A percentile compares a stretch with the other conserved stretches of the same genome.
These are phyloP conservation scores for Solanum appendiculatum DNA, from an alignment of 257 asterid genomes.

Conservation along the genomic window DNA sequence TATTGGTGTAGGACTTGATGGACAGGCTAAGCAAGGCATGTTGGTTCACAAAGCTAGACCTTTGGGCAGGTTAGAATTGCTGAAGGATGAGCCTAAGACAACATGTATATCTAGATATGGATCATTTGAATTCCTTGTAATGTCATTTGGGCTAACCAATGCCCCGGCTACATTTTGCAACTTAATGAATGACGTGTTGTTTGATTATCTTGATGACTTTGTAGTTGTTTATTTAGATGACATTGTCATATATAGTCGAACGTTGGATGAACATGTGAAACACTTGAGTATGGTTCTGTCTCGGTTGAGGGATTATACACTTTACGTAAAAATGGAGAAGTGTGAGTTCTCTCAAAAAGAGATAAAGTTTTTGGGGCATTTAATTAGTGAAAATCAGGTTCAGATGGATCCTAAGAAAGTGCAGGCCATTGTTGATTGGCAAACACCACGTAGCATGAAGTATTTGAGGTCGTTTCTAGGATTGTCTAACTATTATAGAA, in stretches of 20 bases:
- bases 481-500: neutral
- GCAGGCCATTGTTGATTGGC: neutral
- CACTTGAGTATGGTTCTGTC: neutral
- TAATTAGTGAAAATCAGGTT: too few species aligned
- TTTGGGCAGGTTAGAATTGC: neutral
- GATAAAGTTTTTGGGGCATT: too few species aligned
- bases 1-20: neutral
- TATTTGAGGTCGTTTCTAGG: neutral
- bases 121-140: neutral
- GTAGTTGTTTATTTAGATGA: too few species aligned
- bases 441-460: neutral
- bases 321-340: neutral
- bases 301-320: neutral
- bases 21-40: neutral
- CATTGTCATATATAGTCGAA: neutral
- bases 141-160: neutral
- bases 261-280: neutral
- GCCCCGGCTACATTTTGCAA: neutral
- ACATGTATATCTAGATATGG: neutral
- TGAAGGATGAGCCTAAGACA: too few species aligned
- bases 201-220: too few species aligned
- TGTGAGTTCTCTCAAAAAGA: neutral
- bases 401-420: too few species aligned
- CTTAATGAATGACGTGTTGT: neutral
- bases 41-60: neutral